phyloP scores from a whole-genome alignment of 2,329 filamentous ascomycete species.

The Colletotrichum phormii region DNA sequence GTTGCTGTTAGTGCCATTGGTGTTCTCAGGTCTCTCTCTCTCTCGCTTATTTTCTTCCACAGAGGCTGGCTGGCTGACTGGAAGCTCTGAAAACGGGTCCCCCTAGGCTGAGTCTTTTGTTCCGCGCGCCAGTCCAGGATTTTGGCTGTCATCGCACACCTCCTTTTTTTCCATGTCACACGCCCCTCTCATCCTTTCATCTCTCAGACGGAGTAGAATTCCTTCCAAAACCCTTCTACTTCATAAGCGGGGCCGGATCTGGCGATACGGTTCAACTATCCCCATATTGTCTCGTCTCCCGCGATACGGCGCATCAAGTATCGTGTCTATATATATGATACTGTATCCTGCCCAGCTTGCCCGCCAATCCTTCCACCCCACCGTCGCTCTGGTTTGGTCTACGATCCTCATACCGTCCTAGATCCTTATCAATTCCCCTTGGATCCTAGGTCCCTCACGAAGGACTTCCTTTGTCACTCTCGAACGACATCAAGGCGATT shows the following conservation, averaged over 20 bases:
- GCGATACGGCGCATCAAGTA: slow-evolving; percentile 23
- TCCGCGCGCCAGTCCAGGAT: slow-evolving; percentile 35
- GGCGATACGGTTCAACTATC: slow-evolving; percentile 29
- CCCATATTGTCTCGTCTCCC: slow-evolving; percentile 28
- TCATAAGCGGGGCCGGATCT: slow-evolving; percentile 28
- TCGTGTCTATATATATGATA: slow-evolving; percentile 36
- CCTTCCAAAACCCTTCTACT: slow-evolving; percentile 20
- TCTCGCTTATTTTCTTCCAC: slow-evolving; percentile 9
- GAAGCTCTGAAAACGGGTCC: slow-evolving; percentile 32
- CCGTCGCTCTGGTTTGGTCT: neutral
- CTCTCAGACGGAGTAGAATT: neutral
- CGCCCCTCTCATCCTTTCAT: slow-evolving; percentile 32
- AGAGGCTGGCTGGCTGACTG: slow-evolving; percentile 29
- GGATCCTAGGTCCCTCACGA: slow-evolving; percentile 4
- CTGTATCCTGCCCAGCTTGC: slow-evolving; percentile 25
- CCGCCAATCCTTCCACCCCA: slow-evolving; percentile 28
- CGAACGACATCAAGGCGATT: slow-evolving; percentile 22
- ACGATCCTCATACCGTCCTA: slow-evolving; percentile 1
- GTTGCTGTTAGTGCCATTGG: slow-evolving; percentile 19
- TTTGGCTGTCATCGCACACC: slow-evolving; percentile 23
- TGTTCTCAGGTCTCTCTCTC: neutral
- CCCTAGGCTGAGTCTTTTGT: slow-evolving; percentile 20
- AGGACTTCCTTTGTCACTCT: neutral
- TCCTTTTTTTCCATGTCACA: slow-evolving; percentile 15
- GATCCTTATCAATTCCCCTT: slow-evolving; percentile 13